A percentile compares a stretch with the other conserved stretches of the same genome.
Evolutionary conservation across 371 early-diverging fungal species (phyloP).

Genomic region (Pancytospora philotis): DNA sequence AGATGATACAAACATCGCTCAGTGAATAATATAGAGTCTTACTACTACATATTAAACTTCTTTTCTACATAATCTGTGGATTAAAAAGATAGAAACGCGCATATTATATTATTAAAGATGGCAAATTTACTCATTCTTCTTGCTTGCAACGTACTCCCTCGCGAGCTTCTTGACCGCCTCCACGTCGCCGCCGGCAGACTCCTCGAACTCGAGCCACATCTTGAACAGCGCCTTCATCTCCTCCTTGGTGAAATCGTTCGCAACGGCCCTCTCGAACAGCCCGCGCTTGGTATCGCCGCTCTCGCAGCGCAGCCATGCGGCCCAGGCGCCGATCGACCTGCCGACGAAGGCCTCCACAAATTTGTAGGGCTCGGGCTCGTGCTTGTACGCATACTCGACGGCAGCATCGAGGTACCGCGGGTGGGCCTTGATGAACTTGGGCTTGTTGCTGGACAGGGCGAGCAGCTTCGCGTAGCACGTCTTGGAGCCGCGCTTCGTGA

Average conservation of each 20-base stretch:
- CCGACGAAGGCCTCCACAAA: conserved; percentile 29
- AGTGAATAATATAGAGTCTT: too few relatives aligned
- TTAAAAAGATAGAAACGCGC: too few relatives aligned
- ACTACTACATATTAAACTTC: too few relatives aligned
- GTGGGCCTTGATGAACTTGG: conserved; percentile 14
- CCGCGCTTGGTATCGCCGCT: conserved; percentile 16
- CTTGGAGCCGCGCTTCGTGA: conserved; percentile 10
- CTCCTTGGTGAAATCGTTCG: conserved; percentile 22
- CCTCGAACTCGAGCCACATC: conserved; percentile 44
- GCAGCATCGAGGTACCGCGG: conserved; percentile 5
- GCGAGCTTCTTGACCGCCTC: conserved; percentile 44
- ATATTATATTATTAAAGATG: too few relatives aligned
- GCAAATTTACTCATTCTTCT: too few relatives aligned
- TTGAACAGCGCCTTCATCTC: conserved; percentile 39
- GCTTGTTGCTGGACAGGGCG: conserved; percentile 7
- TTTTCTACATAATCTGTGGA: too few relatives aligned
- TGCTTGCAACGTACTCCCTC: conserved; percentile 26
- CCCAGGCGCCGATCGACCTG: conserved; percentile 19
- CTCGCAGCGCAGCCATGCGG: conserved; percentile 24
- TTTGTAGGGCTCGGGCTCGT: conserved; percentile 19
- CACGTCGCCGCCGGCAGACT: conserved; percentile 32
- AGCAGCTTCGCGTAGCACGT: conserved; percentile 22
- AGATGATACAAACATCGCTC: too few relatives aligned
- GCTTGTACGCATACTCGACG: conserved; percentile 30
- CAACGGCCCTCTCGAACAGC: conserved; percentile 28